Base-by-base conservation (phyloP, 2,329 filamentous ascomycete species). In the Hymenoscyphus infarciens region DNA sequence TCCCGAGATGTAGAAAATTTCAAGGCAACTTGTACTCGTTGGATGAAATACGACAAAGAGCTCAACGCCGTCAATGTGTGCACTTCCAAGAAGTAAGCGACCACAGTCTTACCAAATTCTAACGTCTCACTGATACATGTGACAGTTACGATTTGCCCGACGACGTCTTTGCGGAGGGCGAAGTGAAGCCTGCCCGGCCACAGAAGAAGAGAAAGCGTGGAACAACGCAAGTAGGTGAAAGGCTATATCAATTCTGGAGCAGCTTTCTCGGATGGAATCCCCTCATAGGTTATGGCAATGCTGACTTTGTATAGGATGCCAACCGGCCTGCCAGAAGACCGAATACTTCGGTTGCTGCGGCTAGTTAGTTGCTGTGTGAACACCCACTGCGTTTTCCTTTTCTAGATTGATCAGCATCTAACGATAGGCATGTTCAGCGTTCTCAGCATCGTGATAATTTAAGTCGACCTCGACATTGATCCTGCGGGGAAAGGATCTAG, bases 1-100 rank as follows among this genome's bases (percentile, higher is more conserved):
- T 90, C 93, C 22, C 89, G 85, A 70, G 89, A 95, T 70, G 92
- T 96, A 31, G 84, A 89, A 60, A 87, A 92, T 61, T 99, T 97
- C 80, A 96, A 92, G 78, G 82, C 84, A n/a, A 83, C 89, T 59
- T 96, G 93, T 76, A 88, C 81, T 42, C 82, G 82, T 45, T 95
- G 91, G 86, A 81, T 88, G 55, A 87, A 88, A 62, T 96, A 90
- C 75, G 82, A 94, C 67, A 79, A 83, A 13, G 85, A 90, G n/a
- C 77, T 91, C 59, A 91, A 92, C 73, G 91, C 87, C 52, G 79
- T 99, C 59, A 87, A 88, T 60, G 87, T 98, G 35, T 69, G 66
- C 52, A 69, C 97, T 73, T 88, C 92, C 57, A 88, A 91, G 76
- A 96, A 89, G 93, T 97, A 82, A 78, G 88, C 79, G 16, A 49